These are phyloP conservation scores for Lyophyllum semitale DNA, from an alignment of 768 basidiomycete species.

Conservation along the genomic window DNA sequence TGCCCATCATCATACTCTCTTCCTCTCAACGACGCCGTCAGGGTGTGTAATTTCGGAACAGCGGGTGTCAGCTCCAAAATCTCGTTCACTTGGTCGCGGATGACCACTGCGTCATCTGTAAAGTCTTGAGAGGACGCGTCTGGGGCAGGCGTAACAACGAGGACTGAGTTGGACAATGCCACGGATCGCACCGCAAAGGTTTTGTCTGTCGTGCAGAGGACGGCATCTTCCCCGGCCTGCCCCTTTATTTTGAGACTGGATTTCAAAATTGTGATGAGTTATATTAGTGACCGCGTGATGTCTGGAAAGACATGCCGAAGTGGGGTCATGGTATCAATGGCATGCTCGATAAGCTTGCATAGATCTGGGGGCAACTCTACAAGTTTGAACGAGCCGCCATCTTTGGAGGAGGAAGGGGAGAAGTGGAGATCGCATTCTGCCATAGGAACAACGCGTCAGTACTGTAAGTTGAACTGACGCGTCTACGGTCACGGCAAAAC, in stretches of 20 bases:
- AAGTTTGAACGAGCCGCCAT: slow-evolving; percentile 63
- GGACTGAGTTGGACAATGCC: slow-evolving; percentile 83
- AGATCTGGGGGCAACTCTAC: slow-evolving; percentile 77
- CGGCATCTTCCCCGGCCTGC: slow-evolving; percentile 78
- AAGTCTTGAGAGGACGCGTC: slow-evolving; percentile 29
- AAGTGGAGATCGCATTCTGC: slow-evolving; percentile 53
- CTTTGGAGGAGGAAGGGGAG: slow-evolving; percentile 46
- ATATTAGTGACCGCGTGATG: slow-evolving; percentile 13
- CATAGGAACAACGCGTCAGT: slow-evolving; percentile 31
- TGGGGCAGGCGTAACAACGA: slow-evolving; percentile 63
- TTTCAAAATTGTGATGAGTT: slow-evolving; percentile 13
- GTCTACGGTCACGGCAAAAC: not conserved
- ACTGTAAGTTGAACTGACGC: not conserved
- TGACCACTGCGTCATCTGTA: slow-evolving; percentile 52
- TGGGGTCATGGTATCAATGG: slow-evolving; percentile 32
- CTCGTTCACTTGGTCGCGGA: slow-evolving; percentile 81
- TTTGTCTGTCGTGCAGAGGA: slow-evolving; percentile 78
- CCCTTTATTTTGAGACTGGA: slow-evolving; percentile 80
- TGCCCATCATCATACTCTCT: slow-evolving; percentile 73
- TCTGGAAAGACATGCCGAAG: slow-evolving; percentile 27
- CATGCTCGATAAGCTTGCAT: slow-evolving; percentile 58
- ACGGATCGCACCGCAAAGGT: slow-evolving; percentile 88
- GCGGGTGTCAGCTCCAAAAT: slow-evolving; percentile 78
- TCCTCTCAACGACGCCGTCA: slow-evolving; percentile 62
- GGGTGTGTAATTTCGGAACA: slow-evolving; percentile 76